Percentiles rank a stretch among this genome's conserved stretches.
Conservation (phyloP, 202 grass and related monocot genomes). For the Carex sylvatica region DNA sequence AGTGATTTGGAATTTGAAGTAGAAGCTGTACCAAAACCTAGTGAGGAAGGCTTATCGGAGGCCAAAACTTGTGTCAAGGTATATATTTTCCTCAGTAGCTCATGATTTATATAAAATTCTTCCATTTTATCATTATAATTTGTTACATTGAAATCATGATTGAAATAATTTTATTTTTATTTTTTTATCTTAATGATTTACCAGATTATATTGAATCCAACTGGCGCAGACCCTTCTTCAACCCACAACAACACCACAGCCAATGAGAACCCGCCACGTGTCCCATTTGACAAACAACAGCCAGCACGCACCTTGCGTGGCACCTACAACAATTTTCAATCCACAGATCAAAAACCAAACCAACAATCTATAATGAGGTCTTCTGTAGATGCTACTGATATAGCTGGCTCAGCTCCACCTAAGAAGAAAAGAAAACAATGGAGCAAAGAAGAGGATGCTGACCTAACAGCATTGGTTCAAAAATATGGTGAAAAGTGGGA, state of each 20-base stretch:
- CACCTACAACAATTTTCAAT: constrained; percentile 35
- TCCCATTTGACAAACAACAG: constrained; percentile 70
- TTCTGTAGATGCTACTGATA: constrained; percentile 50
- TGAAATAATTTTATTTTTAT: constrained; percentile 17
- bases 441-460: constrained; percentile 89
- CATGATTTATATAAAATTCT: constrained; percentile 28
- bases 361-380: constrained; percentile 19
- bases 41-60: constrained; percentile 55
- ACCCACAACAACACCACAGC: constrained; percentile 29
- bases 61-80: constrained; percentile 73
- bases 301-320: constrained; percentile 36
- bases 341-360: constrained; percentile 45
- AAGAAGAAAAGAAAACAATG: constrained; percentile 89
- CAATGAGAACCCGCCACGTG: constrained; percentile 52
- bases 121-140: constrained; percentile 1
- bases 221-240: constrained; percentile 41
- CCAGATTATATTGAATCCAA: constrained; percentile 23
- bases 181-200: constrained; percentile 36
- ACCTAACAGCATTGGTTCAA: constrained; percentile 62
- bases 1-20: constrained; percentile 90
- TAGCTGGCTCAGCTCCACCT: constrained; percentile 53
- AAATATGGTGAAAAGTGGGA: constrained; percentile 75
- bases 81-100: constrained; percentile 21
- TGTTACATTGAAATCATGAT: constrained; percentile 24
- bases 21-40: constrained; percentile 60